Evolutionary conservation across 495 filamentous ascomycete species (phyloP).

Genomic region (Podospora bellae-mahoneyi): DNA sequence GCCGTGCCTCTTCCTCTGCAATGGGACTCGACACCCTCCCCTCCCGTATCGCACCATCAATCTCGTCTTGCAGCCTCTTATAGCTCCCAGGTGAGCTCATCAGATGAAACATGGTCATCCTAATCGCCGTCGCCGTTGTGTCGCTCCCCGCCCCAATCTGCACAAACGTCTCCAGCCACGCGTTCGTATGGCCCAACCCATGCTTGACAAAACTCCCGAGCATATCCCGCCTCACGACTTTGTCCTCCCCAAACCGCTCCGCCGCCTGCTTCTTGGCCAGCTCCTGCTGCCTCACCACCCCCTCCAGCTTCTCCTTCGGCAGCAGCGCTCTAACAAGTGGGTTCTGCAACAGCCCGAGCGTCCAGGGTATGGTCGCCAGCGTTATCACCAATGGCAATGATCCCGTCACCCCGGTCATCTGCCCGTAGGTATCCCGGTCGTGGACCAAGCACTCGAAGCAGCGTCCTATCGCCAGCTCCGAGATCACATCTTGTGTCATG

Average conservation of each 20-base stretch:
- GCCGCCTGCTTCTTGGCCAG: conserved; percentile 37
- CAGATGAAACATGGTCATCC: conserved; percentile 52
- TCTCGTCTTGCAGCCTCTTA: conserved; percentile 54
- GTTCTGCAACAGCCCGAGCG: conserved; percentile 30
- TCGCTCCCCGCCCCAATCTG: conserved; percentile 60
- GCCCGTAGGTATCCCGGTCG: conserved; percentile 48
- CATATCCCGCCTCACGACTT: conserved; percentile 31
- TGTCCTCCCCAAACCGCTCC: conserved; percentile 20
- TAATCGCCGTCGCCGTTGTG: conserved; percentile 59
- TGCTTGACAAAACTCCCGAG: conserved; percentile 36
- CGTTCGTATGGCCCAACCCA: conserved; percentile 28
- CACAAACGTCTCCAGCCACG: conserved; percentile 38
- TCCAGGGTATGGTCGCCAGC: conserved; percentile 24
- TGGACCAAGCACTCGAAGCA: conserved; percentile 43
- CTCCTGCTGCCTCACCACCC: conserved; percentile 28
- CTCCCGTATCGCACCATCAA: conserved; percentile 41
- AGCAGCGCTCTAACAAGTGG: conserved; percentile 45
- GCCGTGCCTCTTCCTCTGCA: conserved; percentile 38
- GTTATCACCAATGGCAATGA: conserved; percentile 30
- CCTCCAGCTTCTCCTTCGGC: conserved; percentile 53
- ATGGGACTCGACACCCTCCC: conserved; percentile 37
- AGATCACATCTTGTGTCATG: conserved; percentile 52
- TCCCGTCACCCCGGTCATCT: conserved; percentile 39
- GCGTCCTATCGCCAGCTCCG: conserved; percentile 50
- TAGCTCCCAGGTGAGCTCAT: conserved; percentile 46